Evolutionary conservation across 2,329 filamentous ascomycete species (phyloP).

Genomic region (Microdochium nivale): DNA sequence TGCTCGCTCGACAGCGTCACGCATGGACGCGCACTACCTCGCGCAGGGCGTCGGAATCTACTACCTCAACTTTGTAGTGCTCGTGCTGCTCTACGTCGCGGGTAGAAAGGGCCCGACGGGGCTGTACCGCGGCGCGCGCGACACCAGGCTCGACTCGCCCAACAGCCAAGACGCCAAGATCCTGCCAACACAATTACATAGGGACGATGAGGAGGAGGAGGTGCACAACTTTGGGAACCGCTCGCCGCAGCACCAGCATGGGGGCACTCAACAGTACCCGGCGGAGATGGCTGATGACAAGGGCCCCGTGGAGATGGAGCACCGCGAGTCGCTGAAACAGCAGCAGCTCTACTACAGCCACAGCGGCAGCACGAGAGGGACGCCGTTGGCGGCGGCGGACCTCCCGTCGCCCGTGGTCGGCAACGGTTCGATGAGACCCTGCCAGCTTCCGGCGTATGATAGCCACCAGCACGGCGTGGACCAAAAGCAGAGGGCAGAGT

Average conservation of each 20-base stretch:
- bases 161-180: too few relatives aligned
- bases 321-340: not conserved
- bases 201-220: not conserved
- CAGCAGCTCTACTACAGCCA: not conserved
- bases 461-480: not conserved
- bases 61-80: not conserved
- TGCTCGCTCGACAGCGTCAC: not conserved
- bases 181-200: too few relatives aligned
- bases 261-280: not conserved
- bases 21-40: not conserved
- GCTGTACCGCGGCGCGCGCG: not conserved
- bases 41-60: not conserved
- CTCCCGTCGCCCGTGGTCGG: not conserved
- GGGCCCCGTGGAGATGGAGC: not conserved
- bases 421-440: not conserved
- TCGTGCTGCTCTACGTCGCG: not conserved
- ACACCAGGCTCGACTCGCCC: not conserved
- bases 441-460: not conserved
- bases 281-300: not conserved
- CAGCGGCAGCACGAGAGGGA: not conserved
- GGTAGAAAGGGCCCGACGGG: not conserved
- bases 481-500: too few relatives aligned
- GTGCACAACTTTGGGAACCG: not conserved
- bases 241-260: not conserved
- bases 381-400: not conserved